Evolutionary conservation across 2,329 filamentous ascomycete genomes (phyloP), one percentile per base, ranked within the genome.

Genomic region (Metarhizium anisopliae): DNA sequence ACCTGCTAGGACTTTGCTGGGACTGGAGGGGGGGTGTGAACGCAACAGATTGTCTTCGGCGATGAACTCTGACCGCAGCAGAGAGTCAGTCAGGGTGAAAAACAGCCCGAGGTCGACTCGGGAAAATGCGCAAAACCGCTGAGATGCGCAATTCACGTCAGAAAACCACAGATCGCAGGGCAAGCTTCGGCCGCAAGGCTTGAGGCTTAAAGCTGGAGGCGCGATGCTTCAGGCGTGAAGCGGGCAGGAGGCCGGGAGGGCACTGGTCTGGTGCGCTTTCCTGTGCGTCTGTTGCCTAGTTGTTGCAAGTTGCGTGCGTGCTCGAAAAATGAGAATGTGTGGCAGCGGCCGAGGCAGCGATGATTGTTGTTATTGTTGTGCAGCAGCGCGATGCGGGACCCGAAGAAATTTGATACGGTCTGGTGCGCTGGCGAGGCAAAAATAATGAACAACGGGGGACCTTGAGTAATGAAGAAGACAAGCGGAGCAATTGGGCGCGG

Each of bases 371-470:
- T 16, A 16, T 59, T 53, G 52, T 56, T 50, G 57, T 32, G 53
- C 47, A 51, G 54, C 54, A 45, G 54, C 47, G 53, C 55, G 54
- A 50, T 55, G 60, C 56, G 66, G 65, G 63, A 63, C 62, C 59
- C 30, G 65, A 68, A 65, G 62, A 68, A 63, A 64, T 67, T 68
- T 68, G 63, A 66, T 67, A 60, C 63, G 63, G 50, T 25, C 25
- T 25, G 25, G 25, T 56, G 55, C 63, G 53, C 59, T 56, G 55
- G 55, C 56, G 52, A 49, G 20, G 43, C 20, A 18, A 6, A 30
- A 49, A 29, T 61, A 64, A 62, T 62, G 60, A 60, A 65, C 62
- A 64, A 67, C 59, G 61, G 61, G 20, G 64, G 61, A n/a, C 4
- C 10, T 49, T 30, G 20, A 35, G 20, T 63, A 62, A 65, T 62